Percentiles rank a stretch among this genome's conserved stretches.
phyloP scores from a whole-genome alignment of 192 early-diverging fungal genomes.

The Chytriomyces sp. region DNA sequence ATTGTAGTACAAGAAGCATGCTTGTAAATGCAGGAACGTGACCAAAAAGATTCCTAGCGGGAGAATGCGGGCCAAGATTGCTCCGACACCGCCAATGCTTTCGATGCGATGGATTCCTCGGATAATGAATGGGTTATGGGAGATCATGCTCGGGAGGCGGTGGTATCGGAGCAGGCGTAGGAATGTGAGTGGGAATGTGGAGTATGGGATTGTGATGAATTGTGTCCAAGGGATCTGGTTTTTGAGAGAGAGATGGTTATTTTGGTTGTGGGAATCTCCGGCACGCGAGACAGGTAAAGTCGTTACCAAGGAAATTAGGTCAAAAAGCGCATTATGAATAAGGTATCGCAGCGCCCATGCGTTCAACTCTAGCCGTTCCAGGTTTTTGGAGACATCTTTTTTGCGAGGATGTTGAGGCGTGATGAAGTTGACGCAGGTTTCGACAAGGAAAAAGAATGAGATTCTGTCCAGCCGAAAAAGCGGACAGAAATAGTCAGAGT shows the following conservation, averaged over 20 bases:
- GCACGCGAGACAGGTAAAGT: too few relatives aligned
- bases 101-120: slow-evolving; percentile 7
- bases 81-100: slow-evolving; percentile 17
- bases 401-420: background rate
- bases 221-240: slow-evolving; percentile 38
- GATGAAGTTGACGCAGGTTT: background rate
- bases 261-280: too few relatives aligned
- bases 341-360: slow-evolving; percentile 5
- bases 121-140: slow-evolving; percentile 27
- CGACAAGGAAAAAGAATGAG: background rate
- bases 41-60: slow-evolving; percentile 1
- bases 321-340: slow-evolving; percentile 6
- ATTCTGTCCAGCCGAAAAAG: too few relatives aligned
- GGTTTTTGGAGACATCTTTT: background rate
- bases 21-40: slow-evolving; percentile 37
- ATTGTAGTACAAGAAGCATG: slow-evolving; percentile 15
- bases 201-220: slow-evolving; percentile 6
- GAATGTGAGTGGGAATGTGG: slow-evolving; percentile 25
- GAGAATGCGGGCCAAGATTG: slow-evolving; percentile 11
- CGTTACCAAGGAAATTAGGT: slow-evolving; percentile 29
- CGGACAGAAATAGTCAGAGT: too few relatives aligned
- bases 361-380: background rate
- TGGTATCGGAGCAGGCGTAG: slow-evolving; percentile 38
- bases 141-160: slow-evolving; percentile 28
- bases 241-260: too few relatives aligned